Evolutionary conservation across 1,284 basidiomycete genomes (phyloP), one percentile per base, ranked within the genome.

Genomic region (Cryptococcus neoformans): DNA sequence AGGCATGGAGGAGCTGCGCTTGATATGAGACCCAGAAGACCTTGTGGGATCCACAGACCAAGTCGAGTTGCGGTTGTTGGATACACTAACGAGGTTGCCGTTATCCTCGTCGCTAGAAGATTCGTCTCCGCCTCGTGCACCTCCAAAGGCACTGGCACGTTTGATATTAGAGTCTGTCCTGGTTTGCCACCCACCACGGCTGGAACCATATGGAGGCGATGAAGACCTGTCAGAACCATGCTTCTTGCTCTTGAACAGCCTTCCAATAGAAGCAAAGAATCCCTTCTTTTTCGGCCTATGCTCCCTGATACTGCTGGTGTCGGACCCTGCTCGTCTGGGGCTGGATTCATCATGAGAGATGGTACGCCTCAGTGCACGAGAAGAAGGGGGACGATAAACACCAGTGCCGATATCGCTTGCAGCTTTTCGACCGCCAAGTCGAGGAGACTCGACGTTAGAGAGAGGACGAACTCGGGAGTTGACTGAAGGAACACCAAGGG

Each of bases 101-200:
- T 51, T 42, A 48, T 76, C 73, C n/a, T 77, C 75, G 45, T 70
- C 68, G 35, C 63, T 67, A 36, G 63, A 67, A 34, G 68, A 71
- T 44, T 74, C 72, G 44, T 65, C 68, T 4, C 60, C 67, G 10
- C 64, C 55, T 1, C 66, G 53, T 16, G 69, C 61, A 8, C 62
- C 51, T 17, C 57, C 62, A 10, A 58, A 49, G 6, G 66, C 68
- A 8, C 60, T 49, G 10, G 58, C 53, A 5, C 72, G 68, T 59
- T 72, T 73, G 53, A 76, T 54, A 58, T 76, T 76, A 21, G 58
- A 55, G 57, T 78, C 73, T 2, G 76, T 78, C 47, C 76, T 57
- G 7, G 76, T 78, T 17, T 65, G 58, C 76, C 76, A 78, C 3
- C 65, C 66, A 14, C 62, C 62, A 39, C 51, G 59, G 36, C 51